These are phyloP conservation scores for Saitozyma podzolica DNA, from an alignment of 768 basidiomycete genomes.

Conservation along the genomic window DNA sequence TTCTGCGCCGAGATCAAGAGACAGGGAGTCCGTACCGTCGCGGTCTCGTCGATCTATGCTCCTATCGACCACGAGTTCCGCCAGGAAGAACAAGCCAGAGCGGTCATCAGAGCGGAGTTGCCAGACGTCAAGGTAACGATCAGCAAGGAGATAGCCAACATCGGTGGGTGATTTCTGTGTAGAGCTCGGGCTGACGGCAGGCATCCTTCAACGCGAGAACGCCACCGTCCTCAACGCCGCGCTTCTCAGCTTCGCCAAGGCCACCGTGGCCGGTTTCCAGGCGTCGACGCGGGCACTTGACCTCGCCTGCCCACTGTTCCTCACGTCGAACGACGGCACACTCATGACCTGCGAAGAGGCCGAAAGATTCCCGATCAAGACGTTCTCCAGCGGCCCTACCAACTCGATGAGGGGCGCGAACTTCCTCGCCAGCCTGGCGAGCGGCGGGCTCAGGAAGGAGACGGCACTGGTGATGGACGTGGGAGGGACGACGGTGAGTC, in stretches of 20 bases:
- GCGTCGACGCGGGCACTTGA: constrained; percentile 58
- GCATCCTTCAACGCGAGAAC: constrained; percentile 65
- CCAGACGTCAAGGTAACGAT: constrained; percentile 58
- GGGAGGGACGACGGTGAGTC: constrained; percentile 61
- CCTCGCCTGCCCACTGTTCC: constrained; percentile 55
- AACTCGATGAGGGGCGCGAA: constrained; percentile 72
- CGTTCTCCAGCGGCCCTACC: constrained; percentile 65
- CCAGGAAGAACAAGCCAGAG: constrained; percentile 59
- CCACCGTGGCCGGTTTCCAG: constrained; percentile 62
- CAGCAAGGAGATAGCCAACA: constrained; percentile 57
- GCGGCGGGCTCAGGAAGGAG: constrained; percentile 40
- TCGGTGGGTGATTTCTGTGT: constrained; percentile 15
- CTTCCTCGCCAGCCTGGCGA: constrained; percentile 57
- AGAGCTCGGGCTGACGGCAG: neutral
- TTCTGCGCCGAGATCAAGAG: constrained; percentile 56
- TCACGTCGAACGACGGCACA: constrained; percentile 51
- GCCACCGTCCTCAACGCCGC: constrained; percentile 68
- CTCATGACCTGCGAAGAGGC: constrained; percentile 54
- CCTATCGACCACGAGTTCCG: constrained; percentile 57
- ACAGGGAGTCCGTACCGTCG: constrained; percentile 52
- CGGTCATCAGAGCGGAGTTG: constrained; percentile 56
- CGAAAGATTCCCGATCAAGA: constrained; percentile 63
- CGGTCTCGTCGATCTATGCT: constrained; percentile 59
- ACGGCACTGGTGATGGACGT: constrained; percentile 60
- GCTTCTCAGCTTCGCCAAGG: constrained; percentile 62